Base-by-base conservation (phyloP, 495 filamentous ascomycete species). In the Penicillium ochrochloron region DNA sequence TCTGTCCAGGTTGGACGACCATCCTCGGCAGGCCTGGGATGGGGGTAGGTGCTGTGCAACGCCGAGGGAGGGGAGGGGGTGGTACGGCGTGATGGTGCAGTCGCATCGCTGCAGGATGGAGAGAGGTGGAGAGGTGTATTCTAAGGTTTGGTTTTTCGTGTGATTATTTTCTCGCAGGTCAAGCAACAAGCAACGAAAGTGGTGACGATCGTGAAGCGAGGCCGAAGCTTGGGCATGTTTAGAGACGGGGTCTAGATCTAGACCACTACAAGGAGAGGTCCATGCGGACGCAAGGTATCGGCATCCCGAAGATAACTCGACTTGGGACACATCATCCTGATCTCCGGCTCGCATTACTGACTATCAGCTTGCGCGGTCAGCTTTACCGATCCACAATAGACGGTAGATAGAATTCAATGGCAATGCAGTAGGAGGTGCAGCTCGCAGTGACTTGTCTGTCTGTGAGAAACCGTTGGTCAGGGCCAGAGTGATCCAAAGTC, bases 31-130 rank as follows among this genome's bases (percentile, higher is more conserved):
- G 55, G 27, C 42, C 65, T 54, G 65, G 37, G 23, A 51, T 44
- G 59, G 31, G 53, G 62, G 57, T 2, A 31, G 27, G 51, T 54
- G 62, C 63, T 68, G 70, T 73, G 62, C 62, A 60, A 73, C 72
- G 23, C 27, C n/a, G 33, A 61, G 15, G 54, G 44, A 52, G 35
- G 39, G 41, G 59, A 53, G 51, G 53, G 63, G 64, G 72, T 70
- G 23, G 56, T 51, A 73, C 66, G 25, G 50, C 55, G 29, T 33
- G 48, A 35, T 63, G 52, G 61, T 66, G 66, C 64, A 25, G 67
- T 73, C 67, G 52, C 64, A 71, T 67, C 54, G 33, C 61, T 61
- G 66, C 52, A 70, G 23, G 12, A 56, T 39, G 29, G 61, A 31
- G 33, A 56, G 33, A 58, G 39, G 60, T 62, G 35, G 59, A 27